Conservation (phyloP, 2,329 filamentous ascomycete species). For the Fusarium subtropicale region DNA sequence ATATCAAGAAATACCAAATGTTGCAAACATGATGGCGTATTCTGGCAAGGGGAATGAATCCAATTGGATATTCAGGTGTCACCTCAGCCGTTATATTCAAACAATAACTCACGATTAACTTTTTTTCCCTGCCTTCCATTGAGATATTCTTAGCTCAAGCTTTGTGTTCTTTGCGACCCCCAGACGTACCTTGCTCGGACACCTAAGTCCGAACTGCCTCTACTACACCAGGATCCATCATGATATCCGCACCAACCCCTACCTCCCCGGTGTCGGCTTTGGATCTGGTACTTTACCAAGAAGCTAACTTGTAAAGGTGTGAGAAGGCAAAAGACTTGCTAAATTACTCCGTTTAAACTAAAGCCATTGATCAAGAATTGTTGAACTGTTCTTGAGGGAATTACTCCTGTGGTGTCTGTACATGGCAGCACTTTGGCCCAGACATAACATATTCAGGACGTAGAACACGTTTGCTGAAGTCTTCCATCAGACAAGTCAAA, state of each 20-base stretch:
- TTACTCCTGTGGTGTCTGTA: constrained; percentile 18
- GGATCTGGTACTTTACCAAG: constrained; percentile 23
- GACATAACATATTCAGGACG: not conserved
- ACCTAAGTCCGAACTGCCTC: constrained; percentile 39
- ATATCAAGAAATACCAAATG: not conserved
- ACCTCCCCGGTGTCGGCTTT: constrained; percentile 47
- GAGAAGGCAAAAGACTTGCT: constrained; percentile 28
- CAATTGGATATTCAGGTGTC: not conserved
- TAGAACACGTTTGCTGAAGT: constrained; percentile 11
- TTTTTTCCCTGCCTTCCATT: not conserved
- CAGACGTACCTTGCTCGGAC: constrained; percentile 30
- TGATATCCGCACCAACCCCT: constrained; percentile 41
- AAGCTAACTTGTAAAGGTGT: constrained; percentile 39
- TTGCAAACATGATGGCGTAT: not conserved
- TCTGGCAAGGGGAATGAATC: not conserved
- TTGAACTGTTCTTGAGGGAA: constrained; percentile 39
- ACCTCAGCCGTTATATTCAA: not conserved
- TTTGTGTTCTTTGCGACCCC: not conserved
- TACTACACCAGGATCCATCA: constrained; percentile 8
- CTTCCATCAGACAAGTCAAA: constrained; percentile 28
- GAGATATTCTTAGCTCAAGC: constrained; percentile 1
- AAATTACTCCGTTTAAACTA: constrained; percentile 20
- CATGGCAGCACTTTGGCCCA: constrained; percentile 4
- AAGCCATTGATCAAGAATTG: constrained; percentile 17
- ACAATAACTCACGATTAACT: not conserved